Evolutionary conservation across 169 alveolate genomes (phyloP), one percentile per base, ranked within the genome.

Genomic region (Condylostoma magnum): DNA sequence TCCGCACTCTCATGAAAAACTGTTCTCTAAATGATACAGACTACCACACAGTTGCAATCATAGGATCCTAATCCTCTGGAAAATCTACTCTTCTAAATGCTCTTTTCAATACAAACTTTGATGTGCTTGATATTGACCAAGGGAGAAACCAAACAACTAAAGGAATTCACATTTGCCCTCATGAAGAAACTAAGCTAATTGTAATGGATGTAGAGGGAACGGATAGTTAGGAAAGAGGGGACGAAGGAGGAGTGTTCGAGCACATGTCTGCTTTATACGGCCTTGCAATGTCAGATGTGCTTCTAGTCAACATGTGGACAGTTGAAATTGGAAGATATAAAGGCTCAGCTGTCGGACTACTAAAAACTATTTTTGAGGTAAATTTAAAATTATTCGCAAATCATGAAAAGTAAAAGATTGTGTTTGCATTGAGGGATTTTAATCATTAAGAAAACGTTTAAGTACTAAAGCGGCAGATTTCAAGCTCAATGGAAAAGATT

Each of bases 131-230:
- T 30, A 57, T 63, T 28, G 43, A 71, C 0, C 60, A 69, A 30
- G 79, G 90, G 6, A 69, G 89, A 37, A 77, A 78, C 8, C 82
- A 82, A 60, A 86, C 93, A 0, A 86, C 93, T 25, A 80, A 86
- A 74, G 93, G 93, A 0, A 71, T 79, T 25, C 80, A 88, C 86
- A 22, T 72, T 6, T 73, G 85, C 1, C 58, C 71, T 12, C 75
- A 41, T 15, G 15, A 10, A 10, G 20, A 41, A 41, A 41, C 34
- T 72, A 54, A 31, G 63, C 55, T 33, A 53, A 67, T 81, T 27
- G 28, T 79, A 1, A 48, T 86, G 18, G 89, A 86, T 54, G 68
- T 84, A 48, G 93, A 86, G 68, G 93, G 93, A 41, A 82, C 93
- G 6, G 93, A 86, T 69, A 65, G 83, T 38, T 75, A 80, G 54